phyloP scores from a whole-genome alignment of 2,329 filamentous ascomycete genomes.

The Botrytis cinerea region DNA sequence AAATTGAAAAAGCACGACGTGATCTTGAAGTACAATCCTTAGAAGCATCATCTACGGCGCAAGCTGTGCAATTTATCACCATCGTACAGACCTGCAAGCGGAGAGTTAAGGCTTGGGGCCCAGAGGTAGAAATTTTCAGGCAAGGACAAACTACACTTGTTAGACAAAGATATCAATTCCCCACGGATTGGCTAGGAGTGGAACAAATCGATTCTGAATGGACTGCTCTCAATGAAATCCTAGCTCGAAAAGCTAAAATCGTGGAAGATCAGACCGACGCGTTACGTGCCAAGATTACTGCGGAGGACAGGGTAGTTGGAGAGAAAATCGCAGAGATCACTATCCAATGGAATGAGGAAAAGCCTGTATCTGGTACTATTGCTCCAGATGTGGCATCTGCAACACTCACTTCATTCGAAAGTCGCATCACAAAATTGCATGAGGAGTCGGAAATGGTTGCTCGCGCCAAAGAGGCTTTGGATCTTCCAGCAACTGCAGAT shows the following conservation, averaged over 20 bases:
- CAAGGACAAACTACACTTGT: slow-evolving; percentile 92
- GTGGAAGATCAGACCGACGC: slow-evolving; percentile 96
- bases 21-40: slow-evolving; percentile 91
- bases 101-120: slow-evolving; percentile 90
- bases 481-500: slow-evolving; percentile 78
- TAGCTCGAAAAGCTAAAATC: slow-evolving; percentile 89
- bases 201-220: slow-evolving; percentile 97
- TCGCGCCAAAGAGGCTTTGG: slow-evolving; percentile 94
- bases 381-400: slow-evolving; percentile 84
- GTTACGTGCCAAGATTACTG: slow-evolving; percentile 88
- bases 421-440: slow-evolving; percentile 79
- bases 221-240: slow-evolving; percentile 87
- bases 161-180: slow-evolving; percentile 91
- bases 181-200: slow-evolving; percentile 90
- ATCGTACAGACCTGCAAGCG: slow-evolving; percentile 95
- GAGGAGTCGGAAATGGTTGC: slow-evolving; percentile 90
- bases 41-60: slow-evolving; percentile 91
- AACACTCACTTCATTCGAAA: slow-evolving; percentile 80
- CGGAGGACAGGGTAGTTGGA: slow-evolving; percentile 87
- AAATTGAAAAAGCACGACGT: slow-evolving; percentile 85
- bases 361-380: slow-evolving; percentile 93
- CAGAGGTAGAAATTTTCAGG: slow-evolving; percentile 92
- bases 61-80: slow-evolving; percentile 97
- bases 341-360: slow-evolving; percentile 90
- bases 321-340: slow-evolving; percentile 87